Base-by-base conservation (phyloP, 352 stramenopile genomes). In the Globisporangium cylindrosporum region DNA sequence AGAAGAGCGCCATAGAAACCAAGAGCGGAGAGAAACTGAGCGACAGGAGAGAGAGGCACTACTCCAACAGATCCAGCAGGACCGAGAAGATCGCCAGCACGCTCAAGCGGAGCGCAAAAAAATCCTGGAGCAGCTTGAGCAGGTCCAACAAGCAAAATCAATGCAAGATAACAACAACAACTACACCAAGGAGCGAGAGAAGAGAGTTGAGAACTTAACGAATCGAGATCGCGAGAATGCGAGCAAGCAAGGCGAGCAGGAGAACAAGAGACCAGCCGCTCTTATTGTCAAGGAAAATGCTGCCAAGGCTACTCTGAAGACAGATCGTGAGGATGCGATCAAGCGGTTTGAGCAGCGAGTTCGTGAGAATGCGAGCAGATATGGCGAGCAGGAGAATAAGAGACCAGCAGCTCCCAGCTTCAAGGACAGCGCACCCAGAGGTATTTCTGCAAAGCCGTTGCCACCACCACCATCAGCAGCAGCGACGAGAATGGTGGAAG, bases 191-290 rank as follows among this genome's bases (percentile, higher is more conserved):
- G 18, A 46, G 18, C 55, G 27, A 27, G 55, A 46, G 55, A 43
- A 3, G 43, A 20, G n/a, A 27, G 20, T 22, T 14, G 10, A 43
- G 22, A 22, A 18, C 9, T 7, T 27, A 24, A 41, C 38, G 25
- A 38, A 38, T 6, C 56, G 56, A 15, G 32, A 49, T 14, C 25
- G 18, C 3, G 32, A 48, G 20, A 15, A 4, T 49, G 1, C n/a
- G 2, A 24, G 6, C 29, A 61, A 41, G 10, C 29, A 48, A 22
- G 36, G 10, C 32, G 56, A 62, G 20, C 56, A 62, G 56, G 56
- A 62, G 32, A 62, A 62, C 32, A 62, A 62, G 56, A 38, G n/a
- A 24, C 56, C 56, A 51, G 43, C n/a, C n/a, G 9, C 32, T 49
- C 56, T 5, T 1, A 62, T n/a, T 18, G 18, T 4, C 18, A 22